These are phyloP conservation scores for Glebionis coronaria DNA, from an alignment of 129 eudicot species.

Conservation along the genomic window DNA sequence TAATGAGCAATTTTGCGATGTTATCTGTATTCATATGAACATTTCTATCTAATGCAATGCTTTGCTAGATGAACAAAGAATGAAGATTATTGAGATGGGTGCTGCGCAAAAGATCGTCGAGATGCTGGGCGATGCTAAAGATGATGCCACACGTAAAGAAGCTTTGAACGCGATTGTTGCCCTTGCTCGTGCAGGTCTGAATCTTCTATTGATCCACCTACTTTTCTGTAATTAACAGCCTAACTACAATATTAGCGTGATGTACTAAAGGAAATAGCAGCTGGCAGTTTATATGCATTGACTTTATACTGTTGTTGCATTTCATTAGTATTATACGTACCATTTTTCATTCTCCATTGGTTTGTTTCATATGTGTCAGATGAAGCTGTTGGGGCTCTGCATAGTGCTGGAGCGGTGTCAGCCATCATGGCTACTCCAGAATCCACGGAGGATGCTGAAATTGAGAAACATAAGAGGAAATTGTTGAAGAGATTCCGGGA, in stretches of 20 bases:
- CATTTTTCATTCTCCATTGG: neutral
- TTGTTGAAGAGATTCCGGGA: slow-evolving; percentile 63
- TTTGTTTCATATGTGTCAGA: slow-evolving; percentile 36
- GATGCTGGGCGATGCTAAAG: slow-evolving; percentile 80
- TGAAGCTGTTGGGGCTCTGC: slow-evolving; percentile 65
- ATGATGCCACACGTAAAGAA: slow-evolving; percentile 79
- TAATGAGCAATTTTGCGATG: slow-evolving; percentile 3
- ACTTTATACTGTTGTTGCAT: neutral
- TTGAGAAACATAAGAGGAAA: slow-evolving; percentile 50
- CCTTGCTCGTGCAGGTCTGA: slow-evolving; percentile 78
- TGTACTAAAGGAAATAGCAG: neutral
- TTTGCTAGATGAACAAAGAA: slow-evolving; percentile 89
- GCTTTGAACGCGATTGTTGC: slow-evolving; percentile 88
- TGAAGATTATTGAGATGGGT: slow-evolving; percentile 89
- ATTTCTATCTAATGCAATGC: no score
- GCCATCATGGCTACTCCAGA: slow-evolving; percentile 63
- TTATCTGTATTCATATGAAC: neutral
- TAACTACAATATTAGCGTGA: no score
- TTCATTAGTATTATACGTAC: neutral
- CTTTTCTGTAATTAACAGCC: neutral
- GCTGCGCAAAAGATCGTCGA: slow-evolving; percentile 71
- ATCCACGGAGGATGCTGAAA: slow-evolving; percentile 52
- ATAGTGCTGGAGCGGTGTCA: slow-evolving; percentile 65
- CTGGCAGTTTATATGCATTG: neutral
- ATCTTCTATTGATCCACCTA: slow-evolving; percentile 3